phyloP scores from a whole-genome alignment of 2,329 filamentous ascomycete genomes.

The Xylariaceae sp. region DNA sequence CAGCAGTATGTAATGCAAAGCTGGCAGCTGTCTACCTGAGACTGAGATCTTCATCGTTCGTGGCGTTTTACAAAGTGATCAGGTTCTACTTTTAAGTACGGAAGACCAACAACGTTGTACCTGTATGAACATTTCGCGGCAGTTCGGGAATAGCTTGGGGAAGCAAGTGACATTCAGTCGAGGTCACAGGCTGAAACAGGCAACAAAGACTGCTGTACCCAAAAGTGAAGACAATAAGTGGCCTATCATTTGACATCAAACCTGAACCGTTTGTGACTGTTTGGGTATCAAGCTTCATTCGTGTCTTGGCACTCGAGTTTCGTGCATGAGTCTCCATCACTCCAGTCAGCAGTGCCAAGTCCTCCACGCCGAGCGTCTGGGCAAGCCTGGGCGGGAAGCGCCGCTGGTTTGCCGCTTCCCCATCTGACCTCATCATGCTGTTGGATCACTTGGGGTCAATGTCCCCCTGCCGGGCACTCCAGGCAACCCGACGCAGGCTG shows the following conservation, averaged over 20 bases:
- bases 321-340: slow-evolving; percentile 1
- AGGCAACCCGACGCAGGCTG: too few species aligned
- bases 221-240: too few species aligned
- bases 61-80: too few species aligned
- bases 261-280: neutral
- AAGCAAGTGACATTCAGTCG: neutral
- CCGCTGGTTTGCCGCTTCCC: neutral
- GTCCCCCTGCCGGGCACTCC: too few species aligned
- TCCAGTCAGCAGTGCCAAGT: too few species aligned
- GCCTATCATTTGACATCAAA: neutral
- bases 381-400: neutral
- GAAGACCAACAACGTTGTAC: neutral
- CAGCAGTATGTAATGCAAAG: too few species aligned
- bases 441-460: too few species aligned
- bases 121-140: neutral
- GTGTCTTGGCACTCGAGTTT: neutral
- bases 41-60: neutral
- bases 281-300: neutral
- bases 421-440: slow-evolving; percentile 14
- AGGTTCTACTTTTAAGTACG: too few species aligned
- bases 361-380: neutral
- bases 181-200: slow-evolving; percentile 3
- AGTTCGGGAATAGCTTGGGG: slow-evolving; percentile 2
- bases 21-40: neutral
- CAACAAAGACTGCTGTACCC: neutral